Conservation (phyloP, 2,329 filamentous ascomycete genomes). For the Colletotrichum lini region DNA sequence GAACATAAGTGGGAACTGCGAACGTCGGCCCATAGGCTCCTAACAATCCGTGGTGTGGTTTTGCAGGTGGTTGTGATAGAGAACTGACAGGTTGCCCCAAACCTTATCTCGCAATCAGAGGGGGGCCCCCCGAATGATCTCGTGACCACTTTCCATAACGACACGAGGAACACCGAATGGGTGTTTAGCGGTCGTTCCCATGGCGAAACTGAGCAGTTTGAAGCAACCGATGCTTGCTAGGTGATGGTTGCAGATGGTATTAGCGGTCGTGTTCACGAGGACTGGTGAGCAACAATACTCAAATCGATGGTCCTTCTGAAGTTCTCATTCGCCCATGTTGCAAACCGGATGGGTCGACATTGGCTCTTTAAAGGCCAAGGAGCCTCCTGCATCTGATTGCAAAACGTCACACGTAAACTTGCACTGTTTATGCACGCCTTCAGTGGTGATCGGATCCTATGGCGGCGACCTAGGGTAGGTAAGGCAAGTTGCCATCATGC, state of each 20-base stretch:
- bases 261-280: no score
- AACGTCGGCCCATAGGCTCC: not conserved
- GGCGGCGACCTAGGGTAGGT: no score
- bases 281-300: not conserved
- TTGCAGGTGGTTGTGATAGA: not conserved
- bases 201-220: not conserved
- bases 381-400: no score
- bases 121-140: not conserved
- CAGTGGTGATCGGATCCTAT: no score
- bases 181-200: no score
- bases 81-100: not conserved
- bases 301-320: no score
- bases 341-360: not conserved
- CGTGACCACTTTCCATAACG: constrained; percentile 10
- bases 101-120: not conserved
- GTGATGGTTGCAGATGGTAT: not conserved
- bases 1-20: constrained; percentile 11
- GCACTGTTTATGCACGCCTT: no score
- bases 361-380: no score
- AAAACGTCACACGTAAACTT: no score
- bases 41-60: not conserved
- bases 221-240: not conserved
- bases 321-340: not conserved
- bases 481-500: no score
- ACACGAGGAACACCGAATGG: not conserved